phyloP scores from a whole-genome alignment of 2,329 filamentous ascomycete species.

The Paraphoma chrysanthemicola region DNA sequence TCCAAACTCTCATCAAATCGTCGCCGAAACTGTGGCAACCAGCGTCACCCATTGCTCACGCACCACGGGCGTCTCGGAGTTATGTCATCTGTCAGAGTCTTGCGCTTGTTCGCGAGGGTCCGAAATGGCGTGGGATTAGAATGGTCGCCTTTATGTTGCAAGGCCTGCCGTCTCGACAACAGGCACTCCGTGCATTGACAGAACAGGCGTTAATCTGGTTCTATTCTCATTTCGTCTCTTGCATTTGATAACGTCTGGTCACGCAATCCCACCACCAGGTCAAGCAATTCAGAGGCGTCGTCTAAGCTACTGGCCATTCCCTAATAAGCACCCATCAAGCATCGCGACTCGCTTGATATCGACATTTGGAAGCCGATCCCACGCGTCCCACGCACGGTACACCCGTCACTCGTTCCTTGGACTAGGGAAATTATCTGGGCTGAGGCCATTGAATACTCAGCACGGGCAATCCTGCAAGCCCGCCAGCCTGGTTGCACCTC shows the following conservation, averaged over 20 bases:
- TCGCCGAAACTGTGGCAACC: slow-evolving; percentile 19
- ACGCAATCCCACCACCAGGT: slow-evolving; percentile 34
- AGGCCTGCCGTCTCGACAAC: slow-evolving; percentile 6
- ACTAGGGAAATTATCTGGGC: background rate
- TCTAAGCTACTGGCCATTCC: slow-evolving; percentile 22
- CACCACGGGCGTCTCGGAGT: slow-evolving; percentile 11
- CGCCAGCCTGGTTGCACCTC: slow-evolving; percentile 5
- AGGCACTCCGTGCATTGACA: slow-evolving; percentile 6
- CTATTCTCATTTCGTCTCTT: slow-evolving; percentile 3
- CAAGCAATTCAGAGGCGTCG: slow-evolving; percentile 31
- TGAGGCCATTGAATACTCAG: slow-evolving; percentile 11
- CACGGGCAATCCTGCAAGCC: slow-evolving; percentile 14
- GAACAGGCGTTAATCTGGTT: slow-evolving; percentile 1
- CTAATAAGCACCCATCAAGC: slow-evolving; percentile 11
- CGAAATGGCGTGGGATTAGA: slow-evolving; percentile 5
- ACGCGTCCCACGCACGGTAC: slow-evolving; percentile 1
- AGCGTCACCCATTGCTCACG: slow-evolving; percentile 12
- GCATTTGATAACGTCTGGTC: slow-evolving; percentile 15
- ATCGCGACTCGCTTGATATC: slow-evolving; percentile 10
- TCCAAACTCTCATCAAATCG: slow-evolving; percentile 19
- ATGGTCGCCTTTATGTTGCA: background rate
- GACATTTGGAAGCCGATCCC: slow-evolving; percentile 9
- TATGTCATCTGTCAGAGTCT: slow-evolving; percentile 34
- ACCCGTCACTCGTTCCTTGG: slow-evolving; percentile 4
- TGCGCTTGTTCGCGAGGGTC: slow-evolving; percentile 6